Base-by-base conservation (phyloP, 2,329 filamentous ascomycete genomes). In the Trichoderma polysporum region DNA sequence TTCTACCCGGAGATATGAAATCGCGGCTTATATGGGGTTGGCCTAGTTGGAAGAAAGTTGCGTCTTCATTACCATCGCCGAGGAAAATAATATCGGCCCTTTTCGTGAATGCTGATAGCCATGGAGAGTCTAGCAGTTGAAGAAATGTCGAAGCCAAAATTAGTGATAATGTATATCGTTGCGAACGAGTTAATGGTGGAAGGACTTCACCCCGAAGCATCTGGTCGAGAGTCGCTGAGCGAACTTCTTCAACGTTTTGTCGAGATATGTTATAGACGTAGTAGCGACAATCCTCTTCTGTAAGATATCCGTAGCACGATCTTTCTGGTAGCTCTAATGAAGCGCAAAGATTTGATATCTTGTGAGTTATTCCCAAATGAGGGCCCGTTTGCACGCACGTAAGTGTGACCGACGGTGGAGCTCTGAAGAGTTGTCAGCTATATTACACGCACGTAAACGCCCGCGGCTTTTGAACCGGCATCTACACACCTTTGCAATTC, bases 61-160 rank as follows among this genome's bases (percentile, higher is more conserved):
- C 4, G 12, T 45, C 29, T 17, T 19, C n/a, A 4, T 13, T 22
- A n/a, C 39, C 19, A 22, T 17, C 19, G 37, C 22, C 12, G 37
- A 53, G 19, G 41, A 69, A 68, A n/a, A 58, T 4, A 22, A 75
- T 71, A 29, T 74, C 71, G 1, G 45, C 47, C n/a, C 71, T 73
- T 6, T 35, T 69, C 3, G 60, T 69, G 0, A 68, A 60, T 0
- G 41, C 35, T 0, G 69, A 53, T 8, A 75, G 61, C 74, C 74
- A 76, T 1, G 71, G 71, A 0, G 73, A 70, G 3, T 70, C 69
- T 0, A 72, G 59, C 0, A 76, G 67, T 52, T 76, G 74, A 1
- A 76, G 63, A 47, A 74, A 74, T 1, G 72, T 74, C 0, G 73
- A 75, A 2, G 73, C 71, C 6, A 75, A 17, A 4, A 59, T 70